Evolutionary conservation across 2,329 filamentous ascomycete genomes (phyloP), one percentile per base, ranked within the genome.

Genomic region (Beauveria sp.): DNA sequence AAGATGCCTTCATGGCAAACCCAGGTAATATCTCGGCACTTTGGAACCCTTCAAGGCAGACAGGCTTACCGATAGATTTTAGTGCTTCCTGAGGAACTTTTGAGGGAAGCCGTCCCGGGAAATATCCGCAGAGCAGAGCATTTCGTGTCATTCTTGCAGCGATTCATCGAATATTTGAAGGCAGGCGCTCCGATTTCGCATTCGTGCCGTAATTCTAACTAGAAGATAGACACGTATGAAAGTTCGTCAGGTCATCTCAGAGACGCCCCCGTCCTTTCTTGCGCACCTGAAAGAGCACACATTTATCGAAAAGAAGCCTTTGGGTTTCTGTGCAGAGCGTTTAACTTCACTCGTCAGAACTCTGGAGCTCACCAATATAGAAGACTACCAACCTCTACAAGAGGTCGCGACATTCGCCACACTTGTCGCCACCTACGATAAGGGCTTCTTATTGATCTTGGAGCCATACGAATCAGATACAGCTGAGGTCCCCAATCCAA

Each of bases 351-450:
- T 99, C 7, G 93, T 99, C 20, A 85, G 96, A 62, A 99, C 95
- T 0, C 82, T 99, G 18, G 95, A 99, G 73, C 86, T 99, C 62
- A 96, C 93, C 38, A 98, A 96, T 68, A 97, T 99, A 63, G 95
- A 99, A 76, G 96, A 99, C 72, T 99, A 96, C 71, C 93, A 97
- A 68, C 90, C 95, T 6, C 81, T 99, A 1, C 95, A 99, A 77
- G 93, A 99, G 77, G 93, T 99, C 8, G 96, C 96, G 22, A 97
- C 92, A 0, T 99, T 99, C 74, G 95, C 95, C 10, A 99, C 95
- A 0, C 81, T 99, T 0, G 91, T 96, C 24, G 91, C 95, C 40
- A 99, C 95, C 0, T 99, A 99, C 70, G 95, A 99, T 67, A 96
- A 92, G 65, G 95, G 95, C 0, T 99, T 99, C 68, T 79, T 97